phyloP scores from a whole-genome alignment of 768 basidiomycete species.

The Nevesoporus exiguus region DNA sequence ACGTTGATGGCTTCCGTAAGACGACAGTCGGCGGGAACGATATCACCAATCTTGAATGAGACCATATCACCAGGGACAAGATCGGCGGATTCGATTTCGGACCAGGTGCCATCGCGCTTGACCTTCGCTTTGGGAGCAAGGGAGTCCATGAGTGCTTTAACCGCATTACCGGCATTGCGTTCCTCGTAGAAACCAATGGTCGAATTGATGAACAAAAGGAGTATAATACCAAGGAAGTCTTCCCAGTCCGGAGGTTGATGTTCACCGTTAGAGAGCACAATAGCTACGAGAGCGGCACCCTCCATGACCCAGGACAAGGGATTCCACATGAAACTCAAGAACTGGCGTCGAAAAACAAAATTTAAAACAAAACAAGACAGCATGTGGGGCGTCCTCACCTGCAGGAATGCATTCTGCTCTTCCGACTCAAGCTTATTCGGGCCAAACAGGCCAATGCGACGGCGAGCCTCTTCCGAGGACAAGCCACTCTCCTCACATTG shows the following conservation, averaged over 20 bases:
- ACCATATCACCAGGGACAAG: conserved; percentile 96
- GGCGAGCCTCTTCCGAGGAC: conserved; percentile 62
- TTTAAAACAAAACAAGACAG: neutral
- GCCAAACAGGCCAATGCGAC: conserved; percentile 90
- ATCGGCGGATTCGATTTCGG: conserved; percentile 83
- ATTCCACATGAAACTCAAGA: conserved; percentile 99
- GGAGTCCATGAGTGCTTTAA: conserved; percentile 99
- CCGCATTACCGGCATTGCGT: conserved; percentile 94
- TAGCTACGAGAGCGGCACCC: conserved; percentile 90
- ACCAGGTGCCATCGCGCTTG: conserved; percentile 81
- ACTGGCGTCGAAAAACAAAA: conserved; percentile 39
- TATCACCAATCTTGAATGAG: conserved; percentile 98
- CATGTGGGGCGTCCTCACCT: conserved; percentile 42
- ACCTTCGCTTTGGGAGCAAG: conserved; percentile 97
- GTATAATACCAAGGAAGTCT: conserved; percentile 95
- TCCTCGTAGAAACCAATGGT: conserved; percentile 98
- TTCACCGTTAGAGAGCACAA: conserved; percentile 92
- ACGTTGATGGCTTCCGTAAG: conserved; percentile 96
- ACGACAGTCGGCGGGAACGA: conserved; percentile 97
- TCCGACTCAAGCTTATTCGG: conserved; percentile 92
- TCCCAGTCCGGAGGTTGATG: conserved; percentile 88
- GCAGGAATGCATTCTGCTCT: conserved; percentile 88
- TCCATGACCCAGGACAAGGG: conserved; percentile 99
- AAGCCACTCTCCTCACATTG: conserved; percentile 88
- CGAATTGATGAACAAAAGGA: conserved; percentile 91